These are phyloP conservation scores for Ploettnerulaceae sp. DNA, from an alignment of 2,329 filamentous ascomycete species.

Conservation along the genomic window DNA sequence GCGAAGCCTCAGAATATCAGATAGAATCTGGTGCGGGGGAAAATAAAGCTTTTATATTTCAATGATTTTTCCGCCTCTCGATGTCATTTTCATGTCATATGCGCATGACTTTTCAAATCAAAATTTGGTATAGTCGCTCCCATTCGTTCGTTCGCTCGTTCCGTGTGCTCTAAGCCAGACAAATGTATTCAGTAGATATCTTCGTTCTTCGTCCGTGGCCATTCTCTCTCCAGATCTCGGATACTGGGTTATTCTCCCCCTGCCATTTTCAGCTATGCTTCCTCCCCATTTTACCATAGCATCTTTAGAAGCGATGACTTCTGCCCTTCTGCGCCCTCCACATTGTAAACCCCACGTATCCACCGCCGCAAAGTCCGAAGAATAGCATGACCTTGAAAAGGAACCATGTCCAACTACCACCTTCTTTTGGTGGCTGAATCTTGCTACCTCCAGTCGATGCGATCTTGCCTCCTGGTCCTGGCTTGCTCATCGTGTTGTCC, in stretches of 20 bases:
- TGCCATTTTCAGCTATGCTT: too few species aligned
- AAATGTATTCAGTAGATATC: not conserved
- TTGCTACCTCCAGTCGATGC: constrained; percentile 20
- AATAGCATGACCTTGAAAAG: constrained; percentile 81
- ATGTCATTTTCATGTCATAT: too few species aligned
- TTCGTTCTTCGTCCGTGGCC: not conserved
- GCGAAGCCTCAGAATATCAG: too few species aligned
- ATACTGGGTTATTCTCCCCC: too few species aligned
- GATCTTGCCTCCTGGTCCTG: constrained; percentile 17
- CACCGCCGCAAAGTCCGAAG: constrained; percentile 62
- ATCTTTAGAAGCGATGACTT: constrained; percentile 32
- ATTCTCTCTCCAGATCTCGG: not conserved
- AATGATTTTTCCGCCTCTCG: too few species aligned
- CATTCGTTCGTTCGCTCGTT: too few species aligned
- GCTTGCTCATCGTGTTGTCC: constrained; percentile 56
- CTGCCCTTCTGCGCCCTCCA: constrained; percentile 53
- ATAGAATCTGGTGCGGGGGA: too few species aligned
- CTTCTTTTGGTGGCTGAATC: constrained; percentile 19
- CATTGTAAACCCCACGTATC: constrained; percentile 79
- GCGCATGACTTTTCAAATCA: too few species aligned
- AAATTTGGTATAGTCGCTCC: too few species aligned
- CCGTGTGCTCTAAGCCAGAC: not conserved
- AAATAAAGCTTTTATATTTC: too few species aligned
- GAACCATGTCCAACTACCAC: constrained; percentile 63
- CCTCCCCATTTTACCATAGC: not conserved